A percentile compares a stretch with the other conserved stretches of the same genome.
These are phyloP conservation scores for Picochlorum costavermella DNA, from an alignment of 139 green algal genomes.

Conservation along the genomic window DNA sequence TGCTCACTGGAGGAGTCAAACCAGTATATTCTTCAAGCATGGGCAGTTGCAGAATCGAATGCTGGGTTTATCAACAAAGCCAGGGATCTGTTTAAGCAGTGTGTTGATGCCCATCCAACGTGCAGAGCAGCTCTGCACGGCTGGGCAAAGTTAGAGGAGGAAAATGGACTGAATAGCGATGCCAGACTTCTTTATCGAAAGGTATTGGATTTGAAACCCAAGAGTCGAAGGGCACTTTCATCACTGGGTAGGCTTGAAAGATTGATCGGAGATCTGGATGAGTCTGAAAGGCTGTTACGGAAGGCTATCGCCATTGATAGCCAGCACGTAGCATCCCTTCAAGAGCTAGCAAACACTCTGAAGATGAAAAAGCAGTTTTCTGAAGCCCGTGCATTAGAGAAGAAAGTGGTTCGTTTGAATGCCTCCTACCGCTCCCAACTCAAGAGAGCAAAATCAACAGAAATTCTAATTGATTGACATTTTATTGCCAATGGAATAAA, in stretches of 20 bases:
- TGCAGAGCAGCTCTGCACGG: conserved; percentile 27
- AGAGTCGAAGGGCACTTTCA: conserved; percentile 12
- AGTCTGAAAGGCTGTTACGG: conserved; percentile 17
- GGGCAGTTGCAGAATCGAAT: conserved; percentile 35
- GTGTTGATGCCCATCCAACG: conserved; percentile 15
- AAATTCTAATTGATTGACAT: neutral
- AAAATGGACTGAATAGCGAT: conserved; percentile 17
- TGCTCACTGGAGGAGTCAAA: conserved; percentile 41
- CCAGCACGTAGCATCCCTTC: conserved; percentile 18
- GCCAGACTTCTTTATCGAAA: conserved; percentile 32
- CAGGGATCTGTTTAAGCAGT: conserved; percentile 22
- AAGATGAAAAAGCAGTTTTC: conserved; percentile 4
- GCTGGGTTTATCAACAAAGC: conserved; percentile 9
- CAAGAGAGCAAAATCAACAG: conserved; percentile 1
- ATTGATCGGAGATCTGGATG: conserved; percentile 18
- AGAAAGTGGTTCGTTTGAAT: conserved; percentile 10
- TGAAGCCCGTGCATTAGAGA: conserved; percentile 20
- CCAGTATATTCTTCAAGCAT: conserved; percentile 46
- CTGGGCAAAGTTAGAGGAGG: conserved; percentile 36
- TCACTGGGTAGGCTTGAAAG: conserved; percentile 31
- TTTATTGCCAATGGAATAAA: no score
- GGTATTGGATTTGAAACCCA: conserved; percentile 26
- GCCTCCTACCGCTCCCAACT: neutral
- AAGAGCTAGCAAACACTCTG: conserved; percentile 30
- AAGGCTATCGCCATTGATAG: conserved; percentile 30